Conservation (phyloP, 345 rosid species). For the Draba incana region DNA sequence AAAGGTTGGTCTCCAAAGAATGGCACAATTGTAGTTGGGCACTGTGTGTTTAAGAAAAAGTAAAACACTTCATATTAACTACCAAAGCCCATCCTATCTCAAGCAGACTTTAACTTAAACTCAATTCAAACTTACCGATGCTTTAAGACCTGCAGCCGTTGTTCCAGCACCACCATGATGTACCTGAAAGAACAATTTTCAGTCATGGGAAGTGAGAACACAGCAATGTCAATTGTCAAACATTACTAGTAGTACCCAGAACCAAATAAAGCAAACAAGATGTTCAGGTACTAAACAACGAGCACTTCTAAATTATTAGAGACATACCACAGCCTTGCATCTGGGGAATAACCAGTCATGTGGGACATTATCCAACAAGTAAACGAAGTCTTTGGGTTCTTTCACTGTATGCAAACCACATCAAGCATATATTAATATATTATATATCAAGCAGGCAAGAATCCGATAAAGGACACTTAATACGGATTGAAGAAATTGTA, state of each 20-base stretch:
- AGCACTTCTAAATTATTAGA: conserved; percentile 13
- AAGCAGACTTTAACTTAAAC: neutral
- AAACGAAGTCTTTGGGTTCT: conserved; percentile 80
- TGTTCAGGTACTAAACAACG: neutral
- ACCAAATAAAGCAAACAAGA: too few relatives aligned
- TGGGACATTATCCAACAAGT: conserved; percentile 88
- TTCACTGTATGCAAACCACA: conserved; percentile 66
- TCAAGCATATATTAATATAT: neutral
- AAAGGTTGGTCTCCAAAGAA: conserved; percentile 98
- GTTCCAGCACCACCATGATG: conserved; percentile 99
- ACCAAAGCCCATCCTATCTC: neutral
- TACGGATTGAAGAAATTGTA: conserved; percentile 9
- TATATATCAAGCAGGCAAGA: conserved; percentile 25
- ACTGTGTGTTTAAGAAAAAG: conserved; percentile 49
- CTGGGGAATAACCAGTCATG: conserved; percentile 97
- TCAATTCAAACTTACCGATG: conserved; percentile 58
- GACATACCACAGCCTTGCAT: conserved; percentile 99
- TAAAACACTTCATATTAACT: neutral
- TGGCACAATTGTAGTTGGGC: conserved; percentile 96
- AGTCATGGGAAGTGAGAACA: too few relatives aligned
- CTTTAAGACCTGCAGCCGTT: conserved; percentile 98
- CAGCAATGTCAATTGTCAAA: too few relatives aligned
- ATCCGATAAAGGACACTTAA: conserved; percentile 3
- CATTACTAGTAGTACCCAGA: too few relatives aligned
- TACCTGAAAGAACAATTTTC: conserved; percentile 55